Evolutionary conservation across 148 eudicot genomes (phyloP).

Genomic region (Rhododendron ovatum): DNA sequence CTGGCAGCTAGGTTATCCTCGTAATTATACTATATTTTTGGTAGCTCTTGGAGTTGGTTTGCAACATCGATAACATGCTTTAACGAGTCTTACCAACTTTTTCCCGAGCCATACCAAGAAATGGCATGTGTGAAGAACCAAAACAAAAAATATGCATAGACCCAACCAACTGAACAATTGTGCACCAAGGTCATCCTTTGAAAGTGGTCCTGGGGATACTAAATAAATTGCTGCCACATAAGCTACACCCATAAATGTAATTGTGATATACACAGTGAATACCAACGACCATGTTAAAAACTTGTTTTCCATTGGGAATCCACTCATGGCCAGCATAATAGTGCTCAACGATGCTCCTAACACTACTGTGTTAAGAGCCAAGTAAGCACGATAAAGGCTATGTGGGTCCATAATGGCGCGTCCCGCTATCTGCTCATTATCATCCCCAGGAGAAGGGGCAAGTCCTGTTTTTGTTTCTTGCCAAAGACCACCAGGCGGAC

Average conservation of each 20-base stretch:
- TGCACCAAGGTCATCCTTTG: rapidly evolving
- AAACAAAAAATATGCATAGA: no score
- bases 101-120: no score
- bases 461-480: neutral
- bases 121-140: no score
- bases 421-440: no score
- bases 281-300: neutral
- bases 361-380: neutral
- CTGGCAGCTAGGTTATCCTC: no score
- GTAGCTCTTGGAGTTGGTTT: no score
- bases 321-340: neutral
- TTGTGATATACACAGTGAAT: neutral
- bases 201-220: neutral
- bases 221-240: rapidly evolving
- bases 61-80: no score
- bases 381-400: neutral
- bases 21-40: no score
- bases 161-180: no score
- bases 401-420: neutral
- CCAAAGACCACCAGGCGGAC: constrained; percentile 10
- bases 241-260: neutral
- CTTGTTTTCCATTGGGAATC: neutral
- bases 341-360: neutral
- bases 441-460: no score
- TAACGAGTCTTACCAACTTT: no score